Evolutionary conservation across 2,329 filamentous ascomycete species (phyloP).

Genomic region (Colletotrichum sp.): DNA sequence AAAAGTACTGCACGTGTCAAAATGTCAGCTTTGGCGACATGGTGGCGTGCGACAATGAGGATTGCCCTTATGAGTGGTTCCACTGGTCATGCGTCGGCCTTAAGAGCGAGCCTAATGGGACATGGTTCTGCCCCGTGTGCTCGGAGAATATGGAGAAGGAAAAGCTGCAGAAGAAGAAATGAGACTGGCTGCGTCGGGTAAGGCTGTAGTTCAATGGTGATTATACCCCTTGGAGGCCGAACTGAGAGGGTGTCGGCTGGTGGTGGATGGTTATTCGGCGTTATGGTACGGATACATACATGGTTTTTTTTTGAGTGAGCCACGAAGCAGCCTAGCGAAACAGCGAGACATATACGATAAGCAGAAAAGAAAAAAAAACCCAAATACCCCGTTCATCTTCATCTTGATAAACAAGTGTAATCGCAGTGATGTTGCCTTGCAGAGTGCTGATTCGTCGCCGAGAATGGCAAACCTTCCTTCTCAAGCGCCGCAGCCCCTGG

Average conservation of each 20-base stretch:
- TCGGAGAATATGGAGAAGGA: conserved; percentile 57
- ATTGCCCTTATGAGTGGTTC: conserved; percentile 86
- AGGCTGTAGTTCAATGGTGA: not conserved
- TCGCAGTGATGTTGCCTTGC: not conserved
- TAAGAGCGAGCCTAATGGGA: conserved; percentile 71
- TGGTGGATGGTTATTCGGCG: not conserved
- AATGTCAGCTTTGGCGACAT: conserved; percentile 86
- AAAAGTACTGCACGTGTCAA: conserved; percentile 84
- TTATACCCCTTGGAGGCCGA: conserved; percentile 11
- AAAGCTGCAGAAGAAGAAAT: conserved; percentile 18
- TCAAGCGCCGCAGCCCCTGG: not conserved
- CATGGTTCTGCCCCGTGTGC: conserved; percentile 71
- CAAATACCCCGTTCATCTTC: not conserved
- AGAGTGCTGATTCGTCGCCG: not conserved
- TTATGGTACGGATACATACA: not conserved
- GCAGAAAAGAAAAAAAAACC: not conserved
- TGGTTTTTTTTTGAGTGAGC: not conserved
- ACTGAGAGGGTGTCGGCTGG: not conserved
- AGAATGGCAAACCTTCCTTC: not conserved
- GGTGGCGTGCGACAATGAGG: conserved; percentile 86
- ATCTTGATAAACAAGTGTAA: not conserved
- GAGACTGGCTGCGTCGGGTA: not conserved
- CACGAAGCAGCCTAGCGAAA: not conserved
- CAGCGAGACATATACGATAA: not conserved
- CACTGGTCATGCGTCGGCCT: conserved; percentile 79